Base-by-base conservation (phyloP, 768 basidiomycete genomes). In the Xanthoconium purpureum region DNA sequence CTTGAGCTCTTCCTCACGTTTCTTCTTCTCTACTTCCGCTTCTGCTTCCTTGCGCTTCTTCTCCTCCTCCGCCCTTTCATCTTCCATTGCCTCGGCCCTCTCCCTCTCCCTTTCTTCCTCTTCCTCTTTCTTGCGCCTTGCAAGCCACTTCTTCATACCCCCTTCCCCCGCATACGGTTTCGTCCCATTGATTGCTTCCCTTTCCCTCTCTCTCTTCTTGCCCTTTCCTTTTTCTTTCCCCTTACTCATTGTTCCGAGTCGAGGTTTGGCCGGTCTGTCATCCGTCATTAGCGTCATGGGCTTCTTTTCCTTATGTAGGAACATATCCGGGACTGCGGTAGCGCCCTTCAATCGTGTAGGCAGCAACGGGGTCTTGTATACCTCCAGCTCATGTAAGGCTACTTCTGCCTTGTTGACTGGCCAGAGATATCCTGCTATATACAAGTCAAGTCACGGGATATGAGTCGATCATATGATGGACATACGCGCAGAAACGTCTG, bases 101-200 rank as follows among this genome's bases (percentile, higher is more conserved):
- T 73, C 74, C 57, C 65, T 63, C 50, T 73, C 73, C 28, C 73
- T 66, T 24, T 73, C 80, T 55, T 80, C 78, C 50, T 81, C 77
- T 40, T 76, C 81, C 65, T 88, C 87, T 58, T 76, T 72, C 64
- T 80, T 81, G 47, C 84, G 75, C 60, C 82, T 79, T 20, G 86
- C 84, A 38, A 91, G 70, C 68, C 89, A 73, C 65, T 86, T 91
- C 76, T 87, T 89, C 79, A 89, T 84, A 1, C 88, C 87, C 50
- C 89, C 87, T 58, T 84, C 81, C 8, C 89, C 89, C 1, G 88
- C 84, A 63, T 91, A 91, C 5, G 89, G 89, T 63, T 91, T 91
- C 18, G 81, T 82, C 38, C 78, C 79, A 58, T 83, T 84, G 14
- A 76, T 70, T 17, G 74, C 67, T 24, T 56, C 69, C 44, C 69